phyloP scores from a whole-genome alignment of 2,329 filamentous ascomycete species.

The Aspergillus aculeatinus region DNA sequence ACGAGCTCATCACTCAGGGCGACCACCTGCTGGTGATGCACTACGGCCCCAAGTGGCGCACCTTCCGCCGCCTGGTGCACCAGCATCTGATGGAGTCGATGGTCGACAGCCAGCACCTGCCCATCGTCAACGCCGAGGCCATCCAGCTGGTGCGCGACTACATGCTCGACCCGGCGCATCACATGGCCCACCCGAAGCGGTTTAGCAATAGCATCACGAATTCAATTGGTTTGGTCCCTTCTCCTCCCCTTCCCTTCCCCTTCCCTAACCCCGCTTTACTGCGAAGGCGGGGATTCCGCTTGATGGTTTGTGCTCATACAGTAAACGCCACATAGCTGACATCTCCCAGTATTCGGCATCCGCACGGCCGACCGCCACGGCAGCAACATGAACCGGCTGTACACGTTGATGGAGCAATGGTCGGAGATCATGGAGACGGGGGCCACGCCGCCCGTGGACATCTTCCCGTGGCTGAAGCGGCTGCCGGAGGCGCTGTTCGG shows the following conservation, averaged over 20 bases:
- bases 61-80: conserved; percentile 48
- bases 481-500: conserved; percentile 45
- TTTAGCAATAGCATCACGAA: conserved; percentile 52
- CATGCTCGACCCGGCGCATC: conserved; percentile 40
- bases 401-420: conserved; percentile 45
- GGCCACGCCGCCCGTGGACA: conserved; percentile 51
- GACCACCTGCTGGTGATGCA: conserved; percentile 52
- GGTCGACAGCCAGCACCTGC: conserved; percentile 45
- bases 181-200: conserved; percentile 50
- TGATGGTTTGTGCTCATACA: too few species aligned
- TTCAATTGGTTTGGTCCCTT: conserved; percentile 14
- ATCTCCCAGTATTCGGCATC: neutral
- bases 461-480: conserved; percentile 46
- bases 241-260: too few species aligned
- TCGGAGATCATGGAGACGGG: conserved; percentile 49
- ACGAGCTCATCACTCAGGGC: conserved; percentile 46
- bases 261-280: too few species aligned
- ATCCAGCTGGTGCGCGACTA: conserved; percentile 51
- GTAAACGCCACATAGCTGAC: neutral
- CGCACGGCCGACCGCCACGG: conserved; percentile 34
- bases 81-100: conserved; percentile 48
- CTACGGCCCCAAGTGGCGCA: conserved; percentile 48
- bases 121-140: conserved; percentile 50
- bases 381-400: conserved; percentile 36
- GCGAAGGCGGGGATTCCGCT: too few species aligned